Evolutionary conservation across 306 rosid genomes (phyloP).

Genomic region (Quercus rubra): DNA sequence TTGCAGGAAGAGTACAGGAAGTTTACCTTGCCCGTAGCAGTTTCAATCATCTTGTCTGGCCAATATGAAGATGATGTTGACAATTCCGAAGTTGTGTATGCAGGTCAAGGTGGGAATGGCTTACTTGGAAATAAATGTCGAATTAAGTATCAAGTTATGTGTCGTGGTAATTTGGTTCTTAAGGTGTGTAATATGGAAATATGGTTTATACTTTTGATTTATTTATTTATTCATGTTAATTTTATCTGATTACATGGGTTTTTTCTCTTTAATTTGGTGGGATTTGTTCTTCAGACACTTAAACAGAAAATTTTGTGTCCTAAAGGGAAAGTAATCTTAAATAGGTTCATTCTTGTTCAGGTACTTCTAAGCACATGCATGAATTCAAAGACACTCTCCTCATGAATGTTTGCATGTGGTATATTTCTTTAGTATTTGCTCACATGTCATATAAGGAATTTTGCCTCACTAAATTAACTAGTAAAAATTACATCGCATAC

Average conservation of each 20-base stretch:
- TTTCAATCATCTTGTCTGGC: constrained; percentile 28
- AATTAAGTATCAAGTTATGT: constrained; percentile 32
- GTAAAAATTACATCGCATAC: too few relatives aligned
- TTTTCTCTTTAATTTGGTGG: background rate
- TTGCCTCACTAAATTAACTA: too few relatives aligned
- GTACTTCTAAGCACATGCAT: background rate
- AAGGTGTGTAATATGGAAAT: constrained; percentile 23
- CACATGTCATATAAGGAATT: too few relatives aligned
- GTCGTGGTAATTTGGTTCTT: constrained; percentile 35
- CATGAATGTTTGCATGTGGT: background rate
- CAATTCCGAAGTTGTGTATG: constrained; percentile 29
- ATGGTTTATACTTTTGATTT: background rate
- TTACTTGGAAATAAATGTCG: constrained; percentile 41
- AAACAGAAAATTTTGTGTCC: background rate
- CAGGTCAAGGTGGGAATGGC: constrained; percentile 42
- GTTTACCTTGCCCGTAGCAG: constrained; percentile 23
- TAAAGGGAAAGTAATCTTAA: background rate
- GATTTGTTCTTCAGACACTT: background rate
- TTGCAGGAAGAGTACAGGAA: constrained; percentile 9
- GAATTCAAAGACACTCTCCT: background rate
- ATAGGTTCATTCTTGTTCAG: background rate
- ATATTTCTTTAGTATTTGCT: background rate
- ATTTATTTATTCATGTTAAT: background rate
- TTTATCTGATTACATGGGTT: background rate
- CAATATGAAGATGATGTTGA: constrained; percentile 35